Conservation (phyloP, 108 stramenopile species). For the Skeletonema costatum region DNA sequence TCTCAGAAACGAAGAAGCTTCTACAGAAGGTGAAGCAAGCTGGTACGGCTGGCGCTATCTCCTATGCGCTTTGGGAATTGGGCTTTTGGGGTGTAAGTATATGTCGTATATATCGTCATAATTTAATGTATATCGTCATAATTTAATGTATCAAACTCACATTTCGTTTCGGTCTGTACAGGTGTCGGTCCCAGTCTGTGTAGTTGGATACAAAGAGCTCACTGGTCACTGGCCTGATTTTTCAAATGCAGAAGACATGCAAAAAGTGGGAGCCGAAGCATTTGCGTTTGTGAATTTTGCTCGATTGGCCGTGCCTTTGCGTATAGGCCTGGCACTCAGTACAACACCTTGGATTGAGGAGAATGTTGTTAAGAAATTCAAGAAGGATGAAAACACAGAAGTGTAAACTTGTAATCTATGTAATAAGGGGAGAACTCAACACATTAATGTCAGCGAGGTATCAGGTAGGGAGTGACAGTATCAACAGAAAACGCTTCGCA, state of each 20-base stretch:
- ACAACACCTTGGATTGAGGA: constrained; percentile 83
- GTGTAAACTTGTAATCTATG: not conserved
- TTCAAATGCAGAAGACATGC: constrained; percentile 66
- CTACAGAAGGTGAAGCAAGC: constrained; percentile 77
- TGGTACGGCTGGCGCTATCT: constrained; percentile 76
- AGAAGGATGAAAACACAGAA: not conserved
- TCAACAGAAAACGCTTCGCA: too few relatives aligned
- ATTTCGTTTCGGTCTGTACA: not conserved
- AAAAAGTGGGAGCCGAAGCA: constrained; percentile 83
- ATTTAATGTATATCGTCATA: too few relatives aligned
- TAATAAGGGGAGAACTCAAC: too few relatives aligned
- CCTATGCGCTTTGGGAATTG: constrained; percentile 79
- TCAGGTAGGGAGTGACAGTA: too few relatives aligned
- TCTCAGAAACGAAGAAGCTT: constrained; percentile 56
- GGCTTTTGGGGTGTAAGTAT: constrained; percentile 71
- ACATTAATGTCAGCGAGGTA: too few relatives aligned
- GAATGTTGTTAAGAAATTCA: constrained; percentile 76
- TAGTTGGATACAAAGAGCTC: constrained; percentile 63
- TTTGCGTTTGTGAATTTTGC: constrained; percentile 94
- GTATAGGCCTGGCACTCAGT: constrained; percentile 82
- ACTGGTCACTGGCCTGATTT: constrained; percentile 89
- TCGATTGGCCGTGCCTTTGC: constrained; percentile 84
- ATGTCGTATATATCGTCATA: not conserved
- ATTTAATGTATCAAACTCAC: not conserved
- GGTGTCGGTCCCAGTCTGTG: constrained; percentile 68